Percentiles rank a stretch among this genome's conserved stretches.
Evolutionary conservation across 257 asterid species (phyloP).

Genomic region (Solanum pimpinellifolium): DNA sequence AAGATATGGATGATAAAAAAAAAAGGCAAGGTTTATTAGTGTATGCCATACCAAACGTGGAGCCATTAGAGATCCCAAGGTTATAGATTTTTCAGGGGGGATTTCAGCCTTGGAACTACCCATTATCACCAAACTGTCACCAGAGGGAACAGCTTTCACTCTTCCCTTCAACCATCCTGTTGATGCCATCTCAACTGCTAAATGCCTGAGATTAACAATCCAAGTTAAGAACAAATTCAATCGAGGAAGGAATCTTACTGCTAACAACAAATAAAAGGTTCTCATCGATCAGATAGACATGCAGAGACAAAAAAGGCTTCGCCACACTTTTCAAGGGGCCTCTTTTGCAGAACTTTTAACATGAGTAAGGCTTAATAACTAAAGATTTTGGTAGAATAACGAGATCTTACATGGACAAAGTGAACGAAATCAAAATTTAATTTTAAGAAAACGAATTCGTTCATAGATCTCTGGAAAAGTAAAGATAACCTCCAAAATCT

Average conservation of each 20-base stretch:
- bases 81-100: constrained; percentile 82
- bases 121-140: constrained; percentile 84
- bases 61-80: constrained; percentile 82
- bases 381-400: background rate
- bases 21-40: background rate
- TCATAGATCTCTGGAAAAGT: background rate
- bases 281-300: background rate
- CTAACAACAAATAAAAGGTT: background rate
- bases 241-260: background rate
- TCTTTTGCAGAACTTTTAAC: background rate
- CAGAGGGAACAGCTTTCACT: constrained; percentile 95
- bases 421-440: background rate
- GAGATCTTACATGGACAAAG: background rate
- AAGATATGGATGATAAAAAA: background rate
- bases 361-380: background rate
- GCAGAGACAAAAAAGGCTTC: background rate
- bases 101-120: constrained; percentile 75
- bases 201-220: constrained; percentile 18
- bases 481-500: background rate
- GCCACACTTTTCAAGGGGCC: background rate
- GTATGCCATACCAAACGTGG: constrained; percentile 66
- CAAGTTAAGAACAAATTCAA: background rate
- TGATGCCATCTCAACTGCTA: constrained; percentile 91
- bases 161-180: constrained; percentile 81
- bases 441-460: background rate